Evolutionary conservation across 257 asterid genomes (phyloP), one percentile per base, ranked within the genome.

Genomic region (Ophiorrhiza pumila): DNA sequence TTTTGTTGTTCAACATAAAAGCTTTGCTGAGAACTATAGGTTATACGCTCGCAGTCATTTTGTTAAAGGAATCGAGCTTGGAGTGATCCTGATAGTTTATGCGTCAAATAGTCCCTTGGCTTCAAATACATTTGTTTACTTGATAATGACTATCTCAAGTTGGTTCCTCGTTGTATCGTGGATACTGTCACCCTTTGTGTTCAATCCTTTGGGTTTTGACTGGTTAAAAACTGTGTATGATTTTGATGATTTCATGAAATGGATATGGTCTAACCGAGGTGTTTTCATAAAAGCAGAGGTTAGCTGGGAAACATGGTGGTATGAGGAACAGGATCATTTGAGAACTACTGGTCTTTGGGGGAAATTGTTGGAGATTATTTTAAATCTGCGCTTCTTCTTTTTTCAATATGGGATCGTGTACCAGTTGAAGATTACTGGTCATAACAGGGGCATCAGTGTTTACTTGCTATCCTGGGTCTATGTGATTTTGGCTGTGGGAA

Each of bases 281-380:
- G 88, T 91, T 76, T 77, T 94, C 47, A 85, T 82, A 62, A 94
- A 84, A 85, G 84, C 97, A 11, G 98, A 92, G 31, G 91, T 80
- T 67, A 88, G 98, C 78, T 92, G 98, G 98, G 98, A 92, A 76
- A 87, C 90, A 18, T 92, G 98, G 98, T 92, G 98, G 98, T 90
- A 92, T 4, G 96, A 92, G 78, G 98, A 92, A 67, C 97, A 91
- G 76, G 96, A 89, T 60, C 97, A 93, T 78, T 83, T 93, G 79
- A 84, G 96, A 80, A 88, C 92, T 53, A 94, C 99, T 29, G 97
- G 99, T 29, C 90, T 94, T 18, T 94, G 99, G 97, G 97, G 99
- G 35, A 94, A 94, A 74, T 71, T 94, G 74, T 81, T 91, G 78
- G 98, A 94, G 83, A 91, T 94, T 45, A 88, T 94, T 74, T 71